Evolutionary conservation across 441 rosid genomes (phyloP), one percentile per base, ranked within the genome.

Genomic region (Mallotus repandus): DNA sequence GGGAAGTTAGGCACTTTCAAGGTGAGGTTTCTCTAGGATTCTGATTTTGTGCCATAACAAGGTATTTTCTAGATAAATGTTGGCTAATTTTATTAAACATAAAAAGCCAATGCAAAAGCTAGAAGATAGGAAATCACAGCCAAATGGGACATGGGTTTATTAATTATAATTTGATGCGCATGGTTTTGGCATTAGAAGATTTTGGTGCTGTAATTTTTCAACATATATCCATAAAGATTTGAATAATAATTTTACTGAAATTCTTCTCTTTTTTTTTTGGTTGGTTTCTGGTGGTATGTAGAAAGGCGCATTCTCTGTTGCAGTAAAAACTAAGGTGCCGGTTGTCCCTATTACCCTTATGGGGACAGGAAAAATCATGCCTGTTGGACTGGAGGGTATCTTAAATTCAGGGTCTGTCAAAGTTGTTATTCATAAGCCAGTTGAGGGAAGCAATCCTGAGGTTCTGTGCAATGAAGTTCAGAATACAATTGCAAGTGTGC

Each of bases 271-370:
- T 18, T 1, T 19, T 54, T 54, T 54, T 54, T 10, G 48, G 48
- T 35, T 54, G 57, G 57, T 54, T 16, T 54, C 57, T 54, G 21
- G 8, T 54, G 57, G 70, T 77, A 22, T 80, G 76, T 80, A 92
- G 99, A 95, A 86, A 88, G 99, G 99, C 10, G 99, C 99, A 63
- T 95, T 95, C 82, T 86, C 89, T 18, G 70, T 95, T 55, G 99
- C 99, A n/a, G 85, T 87, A 41, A 95, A 92, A 89, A 86, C 91
- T 0, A 81, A 86, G 74, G 99, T 84, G 35, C 92, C 94, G 7
- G 90, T 92, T 7, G 84, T 95, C 32, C 99, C 98, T 10, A 85
- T 95, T 69, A 90, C 99, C 65, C 75, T 92, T 43, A 77, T 88
- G 68, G 98, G 99, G 75, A 91, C 99, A 43, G 99, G 99, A 25